Percentiles rank a stretch among this genome's conserved stretches.
Conservation (phyloP, 2,329 filamentous ascomycete species). For the Fusarium penzigii region DNA sequence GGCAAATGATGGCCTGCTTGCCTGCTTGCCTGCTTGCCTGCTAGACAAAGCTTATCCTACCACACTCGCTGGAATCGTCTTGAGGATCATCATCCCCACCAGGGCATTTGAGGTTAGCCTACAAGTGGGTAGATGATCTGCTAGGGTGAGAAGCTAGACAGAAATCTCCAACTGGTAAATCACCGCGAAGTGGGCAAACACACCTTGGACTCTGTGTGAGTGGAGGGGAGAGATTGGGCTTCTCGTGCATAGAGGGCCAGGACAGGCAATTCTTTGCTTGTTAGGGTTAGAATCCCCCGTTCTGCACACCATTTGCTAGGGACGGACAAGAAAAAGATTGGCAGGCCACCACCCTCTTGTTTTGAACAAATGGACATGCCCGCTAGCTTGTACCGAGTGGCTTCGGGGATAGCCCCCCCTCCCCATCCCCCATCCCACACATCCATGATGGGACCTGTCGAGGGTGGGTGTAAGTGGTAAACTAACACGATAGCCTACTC, state of each 20-base stretch:
- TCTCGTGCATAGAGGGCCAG: neutral
- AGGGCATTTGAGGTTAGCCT: too few species aligned
- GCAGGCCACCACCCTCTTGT: slow-evolving; percentile 11
- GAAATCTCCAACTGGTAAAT: too few species aligned
- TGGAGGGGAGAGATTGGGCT: too few species aligned
- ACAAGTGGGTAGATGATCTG: too few species aligned
- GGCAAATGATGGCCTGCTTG: slow-evolving; percentile 1
- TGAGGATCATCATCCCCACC: neutral
- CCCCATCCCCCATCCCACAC: too few species aligned
- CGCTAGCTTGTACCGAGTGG: neutral
- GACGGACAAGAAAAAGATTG: neutral
- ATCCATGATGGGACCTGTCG: too few species aligned
- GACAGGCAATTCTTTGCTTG: slow-evolving; percentile 6
- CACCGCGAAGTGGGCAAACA: too few species aligned
- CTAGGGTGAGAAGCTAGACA: too few species aligned
- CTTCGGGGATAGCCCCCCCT: neutral
- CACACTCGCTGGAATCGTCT: neutral
- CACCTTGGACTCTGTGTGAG: too few species aligned
- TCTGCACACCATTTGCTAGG: slow-evolving; percentile 16
- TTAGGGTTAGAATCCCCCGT: slow-evolving; percentile 18
- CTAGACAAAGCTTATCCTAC: neutral
- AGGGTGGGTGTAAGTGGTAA: neutral
- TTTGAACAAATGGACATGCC: neutral
- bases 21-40: too few species aligned
- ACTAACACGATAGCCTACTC: neutral